Percentiles rank a stretch among this genome's conserved stretches.
These are phyloP conservation scores for Geranomyces michiganensis DNA, from an alignment of 192 early-diverging fungal species.

Conservation along the genomic window DNA sequence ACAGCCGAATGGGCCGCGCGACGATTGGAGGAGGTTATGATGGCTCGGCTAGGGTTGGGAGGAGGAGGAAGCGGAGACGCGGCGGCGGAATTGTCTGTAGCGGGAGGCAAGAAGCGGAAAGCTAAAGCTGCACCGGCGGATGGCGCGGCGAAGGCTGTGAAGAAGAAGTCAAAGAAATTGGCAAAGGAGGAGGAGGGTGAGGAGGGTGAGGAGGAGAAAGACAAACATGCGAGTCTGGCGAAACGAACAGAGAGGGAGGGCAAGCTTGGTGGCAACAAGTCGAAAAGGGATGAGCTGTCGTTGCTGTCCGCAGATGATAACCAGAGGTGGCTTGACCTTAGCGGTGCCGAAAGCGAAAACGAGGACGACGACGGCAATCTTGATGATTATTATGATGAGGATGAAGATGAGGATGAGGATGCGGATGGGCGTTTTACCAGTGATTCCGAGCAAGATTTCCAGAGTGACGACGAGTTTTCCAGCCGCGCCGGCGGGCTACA, in stretches of 20 bases:
- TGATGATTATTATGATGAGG: background rate
- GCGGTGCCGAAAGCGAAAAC: background rate
- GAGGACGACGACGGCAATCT: background rate
- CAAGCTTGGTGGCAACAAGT: too few species aligned
- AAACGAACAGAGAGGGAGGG: too few species aligned
- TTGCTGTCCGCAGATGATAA: too few species aligned
- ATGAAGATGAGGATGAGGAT: constrained; percentile 9
- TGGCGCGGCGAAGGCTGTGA: background rate
- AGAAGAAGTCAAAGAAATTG: background rate
- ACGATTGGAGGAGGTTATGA: constrained; percentile 24
- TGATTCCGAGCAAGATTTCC: background rate
- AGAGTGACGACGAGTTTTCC: constrained; percentile 2
- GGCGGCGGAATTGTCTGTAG: background rate
- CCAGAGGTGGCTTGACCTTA: background rate
- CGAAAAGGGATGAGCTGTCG: too few species aligned
- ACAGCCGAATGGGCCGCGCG: constrained; percentile 28
- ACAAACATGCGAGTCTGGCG: too few species aligned
- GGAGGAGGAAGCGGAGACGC: background rate
- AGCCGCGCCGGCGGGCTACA: constrained; percentile 25
- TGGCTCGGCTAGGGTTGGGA: constrained; percentile 28
- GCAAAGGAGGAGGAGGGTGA: background rate
- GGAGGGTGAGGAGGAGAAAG: too few species aligned
- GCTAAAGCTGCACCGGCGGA: constrained; percentile 2
- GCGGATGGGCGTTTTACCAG: background rate
- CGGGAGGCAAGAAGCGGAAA: constrained; percentile 6